Conservation (phyloP, 306 rosid species). For the Alnus rubra region DNA sequence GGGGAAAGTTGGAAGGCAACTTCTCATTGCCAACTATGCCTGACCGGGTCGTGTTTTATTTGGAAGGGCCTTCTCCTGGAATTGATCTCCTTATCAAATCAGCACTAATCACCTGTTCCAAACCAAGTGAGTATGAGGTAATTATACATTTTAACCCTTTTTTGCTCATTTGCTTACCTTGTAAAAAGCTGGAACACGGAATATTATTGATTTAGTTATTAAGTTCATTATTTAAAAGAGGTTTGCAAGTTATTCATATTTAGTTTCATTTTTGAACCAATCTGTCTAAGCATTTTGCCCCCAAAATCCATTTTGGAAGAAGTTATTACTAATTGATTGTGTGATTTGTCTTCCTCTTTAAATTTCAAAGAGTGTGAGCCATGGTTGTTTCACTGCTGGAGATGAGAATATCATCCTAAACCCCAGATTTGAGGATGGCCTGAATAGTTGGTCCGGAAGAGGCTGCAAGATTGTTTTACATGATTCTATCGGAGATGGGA, state of each 20-base stretch:
- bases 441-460: constrained; percentile 89
- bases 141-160: constrained; percentile 13
- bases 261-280: neutral
- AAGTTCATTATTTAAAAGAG: neutral
- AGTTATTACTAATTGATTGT: constrained; percentile 15
- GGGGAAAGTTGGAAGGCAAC: constrained; percentile 81
- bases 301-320: neutral
- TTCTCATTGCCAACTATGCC: constrained; percentile 68
- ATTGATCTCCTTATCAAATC: constrained; percentile 68
- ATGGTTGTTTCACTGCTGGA: constrained; percentile 32
- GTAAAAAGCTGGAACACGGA: neutral
- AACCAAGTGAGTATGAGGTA: constrained; percentile 51
- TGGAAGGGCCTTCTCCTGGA: constrained; percentile 94
- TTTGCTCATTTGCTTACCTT: neutral
- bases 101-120: constrained; percentile 52
- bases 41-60: constrained; percentile 59
- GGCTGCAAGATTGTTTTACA: constrained; percentile 83
- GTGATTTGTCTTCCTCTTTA: constrained; percentile 13
- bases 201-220: neutral
- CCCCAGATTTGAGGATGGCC: constrained; percentile 77
- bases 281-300: neutral
- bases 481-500: constrained; percentile 73
- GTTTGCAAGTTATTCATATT: neutral
- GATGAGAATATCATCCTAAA: constrained; percentile 63
- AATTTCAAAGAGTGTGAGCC: constrained; percentile 40